Base-by-base conservation (phyloP, 768 basidiomycete species). In the Lactarius psammicola region DNA sequence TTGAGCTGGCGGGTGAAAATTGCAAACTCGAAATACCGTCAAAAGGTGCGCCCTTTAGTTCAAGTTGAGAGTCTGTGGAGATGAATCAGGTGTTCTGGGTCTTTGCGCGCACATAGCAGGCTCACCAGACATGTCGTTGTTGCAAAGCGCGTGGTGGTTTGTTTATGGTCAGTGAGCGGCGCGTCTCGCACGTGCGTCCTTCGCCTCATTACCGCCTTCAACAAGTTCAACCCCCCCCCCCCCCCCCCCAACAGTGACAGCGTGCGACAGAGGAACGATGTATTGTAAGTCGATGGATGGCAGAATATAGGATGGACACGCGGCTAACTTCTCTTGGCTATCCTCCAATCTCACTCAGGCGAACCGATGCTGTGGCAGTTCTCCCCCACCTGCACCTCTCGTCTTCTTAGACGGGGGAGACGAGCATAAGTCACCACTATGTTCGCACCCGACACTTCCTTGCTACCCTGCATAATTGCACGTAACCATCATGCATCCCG, bases 21-120 rank as follows among this genome's bases (percentile, higher is more conserved):
- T 84, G 82, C 33, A 98, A 78, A 44, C 86, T 82, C 2, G 93
- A 90, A 58, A 96, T 84, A 71, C 89, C 90, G 77, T 97, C 94
- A 70, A 92, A 89, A 0, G 94, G 94, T 0, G 92, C 87, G 0
- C 87, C 86, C 7, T 80, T 77, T 38, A 88, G 73, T 68, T 83
- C 83, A 9, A 76, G 66, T 69, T 82, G 76, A 46, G 60, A 33
- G 0, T 66, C 65, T 61, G 10, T 6, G 2, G 55, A 31, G 28
- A 55, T 23, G 10, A n/a, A 31, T 56, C 11, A 51, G 49, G n/a
- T 5, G 6, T 26, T 51, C 23, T 51, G 4, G 23, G 23, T 26
- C 13, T 2, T 13, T 51, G 49, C 49, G 23, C 15, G 23, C 13
- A 7, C 49, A 26, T 26, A 26, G 49, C 49, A 23, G 5, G 31